Base-by-base conservation (phyloP, 1,284 basidiomycete genomes). In the Erythrobasidium hasegawianum region DNA sequence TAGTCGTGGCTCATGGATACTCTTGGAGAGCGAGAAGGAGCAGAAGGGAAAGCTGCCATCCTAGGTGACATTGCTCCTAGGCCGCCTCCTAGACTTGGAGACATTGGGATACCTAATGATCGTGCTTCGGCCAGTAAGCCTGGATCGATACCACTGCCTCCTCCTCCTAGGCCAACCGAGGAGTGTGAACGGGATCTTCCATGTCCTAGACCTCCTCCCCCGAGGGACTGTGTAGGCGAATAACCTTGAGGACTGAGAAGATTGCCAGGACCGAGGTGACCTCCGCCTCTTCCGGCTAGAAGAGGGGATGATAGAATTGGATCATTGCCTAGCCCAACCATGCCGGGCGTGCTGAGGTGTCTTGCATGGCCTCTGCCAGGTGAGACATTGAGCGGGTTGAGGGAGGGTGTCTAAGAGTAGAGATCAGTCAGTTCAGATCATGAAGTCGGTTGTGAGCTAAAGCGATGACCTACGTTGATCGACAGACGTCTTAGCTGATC, bases 381-480 rank as follows among this genome's bases (percentile, higher is more conserved):
- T 1, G 54, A 47, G 10, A 16, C 61, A 22, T 64, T 33, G 9
- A 64, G 43, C 9, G 61, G 61, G 47, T 64, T 57, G 5, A 64
- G 54, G 7, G 61, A 64, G 11, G 61, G 54, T 14, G 61, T 64
- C 61, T 64, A 22, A 16, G n/a, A n/a, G n/a, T n/a, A n/a, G n/a
- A n/a, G n/a, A 18, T 47, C 45, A 47, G 45, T 24, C 22, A 8
- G 22, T 18, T 8, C 4, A 47, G 45, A 14, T 4, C 4, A 5
- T 18, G 45, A 47, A 5, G n/a, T 5, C 45, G n/a, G n/a, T 47
- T n/a, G n/a, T n/a, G n/a, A n/a, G 50, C n/a, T n/a, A 29, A 4
- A n/a, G n/a, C 24, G 7, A 7, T 8, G n/a, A 52, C 62, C 24
- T 38, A 65, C 62, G 45, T 65, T 58, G 38, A 64, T 26, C n/a